Conservation (phyloP, 148 eudicot species). For the Linanthus parryae region DNA sequence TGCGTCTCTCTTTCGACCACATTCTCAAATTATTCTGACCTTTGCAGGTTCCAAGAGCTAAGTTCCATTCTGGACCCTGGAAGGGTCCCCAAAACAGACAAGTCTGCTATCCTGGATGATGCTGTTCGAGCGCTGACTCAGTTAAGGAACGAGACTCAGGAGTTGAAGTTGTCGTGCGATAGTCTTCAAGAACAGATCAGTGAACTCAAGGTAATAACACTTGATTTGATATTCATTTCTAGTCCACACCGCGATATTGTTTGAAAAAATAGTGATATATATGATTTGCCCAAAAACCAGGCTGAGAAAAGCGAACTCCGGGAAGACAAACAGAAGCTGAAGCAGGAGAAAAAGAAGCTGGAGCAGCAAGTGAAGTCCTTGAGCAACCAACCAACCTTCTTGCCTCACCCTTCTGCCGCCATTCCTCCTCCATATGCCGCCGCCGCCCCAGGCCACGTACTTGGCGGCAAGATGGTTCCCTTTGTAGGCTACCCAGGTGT, state of each 20-base stretch:
- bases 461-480: conserved; percentile 44
- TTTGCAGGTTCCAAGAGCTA: conserved; percentile 59
- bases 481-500: conserved; percentile 41
- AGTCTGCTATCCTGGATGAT: conserved; percentile 42
- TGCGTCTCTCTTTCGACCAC: neutral
- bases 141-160: conserved; percentile 42
- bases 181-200: conserved; percentile 35
- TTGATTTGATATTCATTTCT: neutral
- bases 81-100: conserved; percentile 42
- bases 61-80: conserved; percentile 43
- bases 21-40: too few species aligned
- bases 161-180: conserved; percentile 33
- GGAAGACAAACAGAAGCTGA: conserved; percentile 49
- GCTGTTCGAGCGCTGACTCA: conserved; percentile 46
- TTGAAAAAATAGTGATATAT: too few species aligned
- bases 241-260: neutral
- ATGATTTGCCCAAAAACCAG: too few species aligned
- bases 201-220: conserved; percentile 53
- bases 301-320: conserved; percentile 65
- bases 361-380: conserved; percentile 39
- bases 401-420: conserved; percentile 24
- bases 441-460: conserved; percentile 22
- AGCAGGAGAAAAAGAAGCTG: conserved; percentile 41
- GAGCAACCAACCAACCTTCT: conserved; percentile 29
- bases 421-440: conserved; percentile 34